Conservation (phyloP, 2,329 filamentous ascomycete genomes). For the Calonectria leucothoes region DNA sequence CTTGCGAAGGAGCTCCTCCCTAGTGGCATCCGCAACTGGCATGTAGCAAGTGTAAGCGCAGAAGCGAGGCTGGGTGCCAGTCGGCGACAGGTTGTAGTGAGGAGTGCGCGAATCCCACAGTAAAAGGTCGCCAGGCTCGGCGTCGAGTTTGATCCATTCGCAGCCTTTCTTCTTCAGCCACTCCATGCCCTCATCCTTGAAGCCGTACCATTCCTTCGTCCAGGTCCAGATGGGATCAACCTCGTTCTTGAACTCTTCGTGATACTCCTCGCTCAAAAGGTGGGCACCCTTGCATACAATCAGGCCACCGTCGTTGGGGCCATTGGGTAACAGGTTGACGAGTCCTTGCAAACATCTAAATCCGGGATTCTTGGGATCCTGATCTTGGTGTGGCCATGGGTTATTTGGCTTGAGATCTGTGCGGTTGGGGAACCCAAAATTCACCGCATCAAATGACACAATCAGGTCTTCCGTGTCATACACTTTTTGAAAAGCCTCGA, state of each 20-base stretch:
- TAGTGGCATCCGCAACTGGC: background rate
- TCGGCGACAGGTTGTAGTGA: constrained; percentile 52
- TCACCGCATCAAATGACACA: constrained; percentile 54
- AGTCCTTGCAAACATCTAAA: constrained; percentile 63
- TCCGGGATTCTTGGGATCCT: constrained; percentile 39
- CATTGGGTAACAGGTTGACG: constrained; percentile 53
- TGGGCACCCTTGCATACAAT: constrained; percentile 39
- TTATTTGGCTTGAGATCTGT: constrained; percentile 37
- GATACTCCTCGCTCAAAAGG: constrained; percentile 43
- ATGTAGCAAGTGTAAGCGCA: constrained; percentile 42
- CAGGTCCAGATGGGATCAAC: constrained; percentile 49
- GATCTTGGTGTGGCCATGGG: constrained; percentile 21
- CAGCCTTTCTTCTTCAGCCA: constrained; percentile 47
- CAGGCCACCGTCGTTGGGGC: constrained; percentile 45
- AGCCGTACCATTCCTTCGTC: constrained; percentile 41
- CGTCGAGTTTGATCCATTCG: constrained; percentile 49
- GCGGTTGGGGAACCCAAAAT: constrained; percentile 53
- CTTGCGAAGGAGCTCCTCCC: constrained; percentile 51
- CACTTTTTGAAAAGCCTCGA: constrained; percentile 56
- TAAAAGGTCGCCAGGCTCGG: constrained; percentile 54
- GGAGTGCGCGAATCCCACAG: constrained; percentile 52
- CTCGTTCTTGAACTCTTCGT: constrained; percentile 43
- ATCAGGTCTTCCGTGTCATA: constrained; percentile 57
- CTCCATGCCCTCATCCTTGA: constrained; percentile 46
- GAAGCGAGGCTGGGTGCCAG: constrained; percentile 50